Evolutionary conservation across 1,139 yeast species (phyloP).

Genomic region (Entelexis paramagnoliae): DNA sequence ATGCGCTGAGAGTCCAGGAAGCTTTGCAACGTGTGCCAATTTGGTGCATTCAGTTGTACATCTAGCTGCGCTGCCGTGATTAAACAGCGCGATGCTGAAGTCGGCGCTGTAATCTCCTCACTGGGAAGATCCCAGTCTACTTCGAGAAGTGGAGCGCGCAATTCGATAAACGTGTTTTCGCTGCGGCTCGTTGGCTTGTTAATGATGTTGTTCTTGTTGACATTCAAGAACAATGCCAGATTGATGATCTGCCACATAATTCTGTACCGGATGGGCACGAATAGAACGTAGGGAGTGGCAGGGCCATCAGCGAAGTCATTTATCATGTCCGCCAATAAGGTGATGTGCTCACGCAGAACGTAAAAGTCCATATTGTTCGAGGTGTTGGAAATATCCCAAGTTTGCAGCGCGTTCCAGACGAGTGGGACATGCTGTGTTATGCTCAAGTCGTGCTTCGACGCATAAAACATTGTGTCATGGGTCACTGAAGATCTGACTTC

Average conservation of each 20-base stretch:
- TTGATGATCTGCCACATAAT: constrained; percentile 50
- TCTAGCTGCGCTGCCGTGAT: constrained; percentile 52
- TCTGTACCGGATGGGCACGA: constrained; percentile 57
- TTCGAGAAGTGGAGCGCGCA: constrained; percentile 54
- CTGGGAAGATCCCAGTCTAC: constrained; percentile 49
- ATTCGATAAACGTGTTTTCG: constrained; percentile 65
- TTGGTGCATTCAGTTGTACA: constrained; percentile 63
- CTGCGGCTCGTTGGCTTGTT: constrained; percentile 77
- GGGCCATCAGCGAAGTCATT: constrained; percentile 71
- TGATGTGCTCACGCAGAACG: constrained; percentile 72
- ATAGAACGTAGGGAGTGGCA: constrained; percentile 58
- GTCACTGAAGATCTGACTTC: constrained; percentile 78
- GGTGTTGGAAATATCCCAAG: constrained; percentile 51
- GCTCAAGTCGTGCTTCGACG: constrained; percentile 47
- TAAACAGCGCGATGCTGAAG: constrained; percentile 46
- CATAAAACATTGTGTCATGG: constrained; percentile 65
- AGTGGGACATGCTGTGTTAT: constrained; percentile 61
- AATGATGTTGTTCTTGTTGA: constrained; percentile 78
- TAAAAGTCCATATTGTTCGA: constrained; percentile 51
- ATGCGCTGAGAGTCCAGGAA: constrained; percentile 52
- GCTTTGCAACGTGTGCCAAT: constrained; percentile 79
- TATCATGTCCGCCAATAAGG: constrained; percentile 60
- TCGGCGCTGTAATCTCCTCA: constrained; percentile 47
- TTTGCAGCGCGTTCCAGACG: constrained; percentile 67
- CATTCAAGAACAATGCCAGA: constrained; percentile 58